These are phyloP conservation scores for Sphaerulina musiva DNA, from an alignment of 2,329 filamentous ascomycete species.

Conservation along the genomic window DNA sequence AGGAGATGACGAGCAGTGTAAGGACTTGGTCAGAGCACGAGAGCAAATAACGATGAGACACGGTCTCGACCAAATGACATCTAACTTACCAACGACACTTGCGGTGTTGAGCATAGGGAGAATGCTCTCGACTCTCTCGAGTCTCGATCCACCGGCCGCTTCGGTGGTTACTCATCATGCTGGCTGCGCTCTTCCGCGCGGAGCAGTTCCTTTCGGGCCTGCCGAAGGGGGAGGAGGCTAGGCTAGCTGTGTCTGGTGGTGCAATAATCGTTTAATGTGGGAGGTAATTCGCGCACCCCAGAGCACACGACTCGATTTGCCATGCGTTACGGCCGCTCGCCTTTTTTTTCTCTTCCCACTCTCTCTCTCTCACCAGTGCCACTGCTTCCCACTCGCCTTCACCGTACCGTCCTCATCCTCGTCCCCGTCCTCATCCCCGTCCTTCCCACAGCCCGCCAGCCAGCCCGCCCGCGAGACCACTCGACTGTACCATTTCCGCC, in stretches of 20 bases:
- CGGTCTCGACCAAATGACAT: background rate
- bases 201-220: background rate
- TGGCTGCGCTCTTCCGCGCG: background rate
- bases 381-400: background rate
- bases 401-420: background rate
- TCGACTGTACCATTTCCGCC: too few species aligned
- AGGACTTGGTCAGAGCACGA: background rate
- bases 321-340: background rate
- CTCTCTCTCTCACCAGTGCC: background rate
- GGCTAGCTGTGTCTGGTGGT: background rate
- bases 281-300: background rate
- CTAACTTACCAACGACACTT: background rate
- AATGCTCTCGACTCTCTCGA: background rate
- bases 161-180: background rate
- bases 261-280: background rate
- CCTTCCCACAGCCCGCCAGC: background rate
- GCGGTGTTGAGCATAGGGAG: background rate
- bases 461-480: too few species aligned
- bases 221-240: background rate
- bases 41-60: background rate
- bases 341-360: background rate
- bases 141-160: background rate
- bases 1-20: background rate
- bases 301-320: background rate
- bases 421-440: too few species aligned